Conservation (phyloP, 2,329 filamentous ascomycete genomes). For the Venturia oleaginea region DNA sequence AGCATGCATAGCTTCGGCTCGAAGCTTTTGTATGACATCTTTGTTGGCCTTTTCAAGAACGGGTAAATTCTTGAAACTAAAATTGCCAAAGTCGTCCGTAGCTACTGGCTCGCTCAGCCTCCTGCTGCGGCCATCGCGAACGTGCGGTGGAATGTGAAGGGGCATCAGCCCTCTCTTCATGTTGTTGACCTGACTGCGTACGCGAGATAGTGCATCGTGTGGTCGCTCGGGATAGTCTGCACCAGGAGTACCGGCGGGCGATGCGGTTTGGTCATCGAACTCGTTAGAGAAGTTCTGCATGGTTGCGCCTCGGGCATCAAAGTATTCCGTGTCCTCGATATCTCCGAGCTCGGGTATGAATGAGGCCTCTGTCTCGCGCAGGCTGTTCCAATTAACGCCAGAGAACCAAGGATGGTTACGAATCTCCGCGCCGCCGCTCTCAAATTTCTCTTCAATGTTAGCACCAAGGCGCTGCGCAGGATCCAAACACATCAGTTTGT, state of each 20-base stretch:
- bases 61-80: conserved; percentile 93
- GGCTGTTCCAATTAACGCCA: conserved; percentile 77
- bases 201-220: conserved; percentile 86
- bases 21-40: conserved; percentile 92
- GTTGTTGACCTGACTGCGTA: conserved; percentile 76
- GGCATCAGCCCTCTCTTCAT: conserved; percentile 91
- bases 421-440: conserved; percentile 83
- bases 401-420: conserved; percentile 82
- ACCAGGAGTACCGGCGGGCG: conserved; percentile 58
- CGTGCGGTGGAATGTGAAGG: conserved; percentile 90
- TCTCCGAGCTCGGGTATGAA: conserved; percentile 91
- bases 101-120: conserved; percentile 83
- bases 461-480: conserved; percentile 74
- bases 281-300: conserved; percentile 89
- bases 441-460: conserved; percentile 73
- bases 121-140: conserved; percentile 79
- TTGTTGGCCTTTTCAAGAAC: conserved; percentile 98
- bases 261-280: conserved; percentile 78
- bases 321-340: conserved; percentile 96
- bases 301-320: conserved; percentile 83
- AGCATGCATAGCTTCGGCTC: conserved; percentile 76
- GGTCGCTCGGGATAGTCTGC: conserved; percentile 81
- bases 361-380: conserved; percentile 91
- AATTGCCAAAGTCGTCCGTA: conserved; percentile 89
- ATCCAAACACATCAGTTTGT: conserved; percentile 78